A percentile compares a stretch with the other conserved stretches of the same genome.
phyloP scores from a whole-genome alignment of 2,329 filamentous ascomycete species.

The Lachnellula cervina region DNA sequence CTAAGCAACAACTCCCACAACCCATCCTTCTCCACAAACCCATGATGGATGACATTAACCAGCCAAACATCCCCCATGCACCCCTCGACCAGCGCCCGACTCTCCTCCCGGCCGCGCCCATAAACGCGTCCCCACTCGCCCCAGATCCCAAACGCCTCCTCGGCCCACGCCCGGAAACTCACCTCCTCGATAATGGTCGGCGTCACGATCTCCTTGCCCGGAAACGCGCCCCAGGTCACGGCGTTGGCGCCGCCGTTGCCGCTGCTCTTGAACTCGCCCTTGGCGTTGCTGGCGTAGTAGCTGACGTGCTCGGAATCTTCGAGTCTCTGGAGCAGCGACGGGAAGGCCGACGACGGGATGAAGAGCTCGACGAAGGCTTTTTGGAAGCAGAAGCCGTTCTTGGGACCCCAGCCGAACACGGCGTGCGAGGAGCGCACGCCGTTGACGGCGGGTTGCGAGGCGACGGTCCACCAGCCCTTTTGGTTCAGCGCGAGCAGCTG shows the following conservation, averaged over 20 bases:
- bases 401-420: constrained; percentile 90
- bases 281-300: constrained; percentile 80
- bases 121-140: constrained; percentile 90
- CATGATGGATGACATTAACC: constrained; percentile 85
- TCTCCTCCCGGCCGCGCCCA: constrained; percentile 56
- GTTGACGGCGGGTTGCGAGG: constrained; percentile 91
- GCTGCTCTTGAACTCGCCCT: constrained; percentile 64
- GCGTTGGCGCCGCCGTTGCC: constrained; percentile 72
- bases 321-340: constrained; percentile 58
- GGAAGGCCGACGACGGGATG: constrained; percentile 70
- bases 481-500: constrained; percentile 72
- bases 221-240: constrained; percentile 95
- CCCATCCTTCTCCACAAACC: constrained; percentile 65
- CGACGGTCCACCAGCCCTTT: constrained; percentile 92
- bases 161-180: constrained; percentile 87
- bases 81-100: constrained; percentile 63
- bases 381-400: constrained; percentile 92
- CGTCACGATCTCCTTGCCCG: constrained; percentile 91
- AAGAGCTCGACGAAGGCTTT: constrained; percentile 99
- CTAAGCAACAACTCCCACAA: constrained; percentile 63
- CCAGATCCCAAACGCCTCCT: constrained; percentile 96
- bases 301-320: constrained; percentile 64
- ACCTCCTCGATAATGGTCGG: constrained; percentile 96
- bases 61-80: constrained; percentile 73
- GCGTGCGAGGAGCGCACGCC: constrained; percentile 70